Evolutionary conservation across 192 early-diverging fungal species (phyloP).

Genomic region (Backusella parvicylindrica): DNA sequence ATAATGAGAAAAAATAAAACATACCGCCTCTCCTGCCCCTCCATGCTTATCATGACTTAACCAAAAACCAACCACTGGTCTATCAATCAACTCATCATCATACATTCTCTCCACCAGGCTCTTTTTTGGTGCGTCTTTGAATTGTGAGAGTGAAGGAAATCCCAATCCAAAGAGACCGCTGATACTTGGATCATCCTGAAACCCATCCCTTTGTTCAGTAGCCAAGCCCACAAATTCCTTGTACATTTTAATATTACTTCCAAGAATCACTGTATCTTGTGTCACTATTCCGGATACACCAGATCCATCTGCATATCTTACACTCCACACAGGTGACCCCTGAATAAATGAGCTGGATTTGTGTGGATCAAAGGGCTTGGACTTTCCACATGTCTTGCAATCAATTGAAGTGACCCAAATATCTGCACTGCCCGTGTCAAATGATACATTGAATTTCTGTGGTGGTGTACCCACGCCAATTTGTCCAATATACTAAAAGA

Average conservation of each 20-base stretch:
- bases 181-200: constrained; percentile 48
- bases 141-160: constrained; percentile 38
- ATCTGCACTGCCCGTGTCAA: constrained; percentile 73
- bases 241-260: constrained; percentile 42
- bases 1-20: neutral
- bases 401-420: constrained; percentile 53
- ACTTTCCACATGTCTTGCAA: constrained; percentile 25
- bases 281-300: constrained; percentile 32
- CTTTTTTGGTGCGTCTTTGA: neutral
- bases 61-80: constrained; percentile 25
- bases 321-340: constrained; percentile 24
- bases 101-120: constrained; percentile 17
- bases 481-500: constrained; percentile 43
- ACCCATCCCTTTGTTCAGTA: constrained; percentile 50
- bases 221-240: constrained; percentile 62
- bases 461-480: constrained; percentile 68
- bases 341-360: constrained; percentile 22
- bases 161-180: constrained; percentile 68
- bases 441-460: constrained; percentile 59
- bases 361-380: constrained; percentile 22
- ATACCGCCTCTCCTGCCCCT: constrained; percentile 42
- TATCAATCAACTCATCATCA: constrained; percentile 8
- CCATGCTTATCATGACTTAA: constrained; percentile 35
- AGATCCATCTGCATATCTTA: constrained; percentile 46
- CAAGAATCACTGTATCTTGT: constrained; percentile 52